phyloP scores from a whole-genome alignment of 179 eudicot genomes.

The Spergularia azorica region DNA sequence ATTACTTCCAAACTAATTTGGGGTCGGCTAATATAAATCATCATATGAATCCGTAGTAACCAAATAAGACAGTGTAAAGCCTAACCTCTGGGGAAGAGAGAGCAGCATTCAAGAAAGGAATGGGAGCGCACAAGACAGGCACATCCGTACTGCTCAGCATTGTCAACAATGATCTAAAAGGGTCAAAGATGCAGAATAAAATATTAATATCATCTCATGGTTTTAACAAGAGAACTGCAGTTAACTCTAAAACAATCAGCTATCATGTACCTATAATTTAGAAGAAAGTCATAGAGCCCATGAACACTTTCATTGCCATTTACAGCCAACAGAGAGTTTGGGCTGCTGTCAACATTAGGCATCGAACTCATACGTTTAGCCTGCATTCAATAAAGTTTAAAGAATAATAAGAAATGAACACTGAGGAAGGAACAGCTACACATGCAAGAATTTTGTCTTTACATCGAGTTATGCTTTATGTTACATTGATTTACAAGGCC shows the following conservation, averaged over 20 bases:
- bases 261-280: constrained; percentile 66
- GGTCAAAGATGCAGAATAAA: constrained; percentile 8
- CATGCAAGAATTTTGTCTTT: not conserved
- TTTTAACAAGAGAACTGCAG: constrained; percentile 1
- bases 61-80: constrained; percentile 4
- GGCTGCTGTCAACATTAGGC: constrained; percentile 73
- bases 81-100: constrained; percentile 85
- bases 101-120: constrained; percentile 82
- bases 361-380: constrained; percentile 50
- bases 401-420: not conserved
- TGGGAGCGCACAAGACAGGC: constrained; percentile 78
- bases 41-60: no score
- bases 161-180: constrained; percentile 55
- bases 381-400: constrained; percentile 41
- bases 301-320: constrained; percentile 74
- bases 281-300: constrained; percentile 77
- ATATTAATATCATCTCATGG: not conserved
- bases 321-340: constrained; percentile 71
- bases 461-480: not conserved
- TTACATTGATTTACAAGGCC: not conserved
- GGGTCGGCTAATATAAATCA: no score
- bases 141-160: constrained; percentile 71
- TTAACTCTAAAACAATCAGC: not conserved
- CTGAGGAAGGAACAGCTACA: not conserved
- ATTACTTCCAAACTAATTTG: no score